Conservation (phyloP, 2,329 filamentous ascomycete genomes). For the Colletotrichum cordylinicola region DNA sequence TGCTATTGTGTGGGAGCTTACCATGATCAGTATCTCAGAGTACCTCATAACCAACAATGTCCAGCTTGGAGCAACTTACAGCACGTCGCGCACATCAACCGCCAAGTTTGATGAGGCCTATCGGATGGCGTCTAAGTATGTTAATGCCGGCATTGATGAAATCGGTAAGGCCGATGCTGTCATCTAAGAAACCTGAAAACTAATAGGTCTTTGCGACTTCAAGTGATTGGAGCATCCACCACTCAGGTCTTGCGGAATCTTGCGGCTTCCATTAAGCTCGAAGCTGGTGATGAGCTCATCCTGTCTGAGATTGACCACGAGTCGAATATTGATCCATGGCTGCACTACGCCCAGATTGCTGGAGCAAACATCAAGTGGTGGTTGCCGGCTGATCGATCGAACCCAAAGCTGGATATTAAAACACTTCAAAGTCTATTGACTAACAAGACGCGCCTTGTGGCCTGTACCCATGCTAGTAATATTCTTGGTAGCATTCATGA, state of each 20-base stretch:
- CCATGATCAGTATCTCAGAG: conserved; percentile 55
- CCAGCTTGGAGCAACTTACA: conserved; percentile 76
- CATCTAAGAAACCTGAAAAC: neutral
- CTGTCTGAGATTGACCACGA: conserved; percentile 78
- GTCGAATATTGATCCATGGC: conserved; percentile 77
- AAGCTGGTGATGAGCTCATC: conserved; percentile 68
- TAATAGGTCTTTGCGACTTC: neutral
- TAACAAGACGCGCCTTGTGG: conserved; percentile 68
- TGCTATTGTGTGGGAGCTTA: conserved; percentile 39
- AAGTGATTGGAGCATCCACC: conserved; percentile 72
- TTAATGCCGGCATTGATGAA: conserved; percentile 70
- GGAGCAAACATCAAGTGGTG: conserved; percentile 74
- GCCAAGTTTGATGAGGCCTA: conserved; percentile 64
- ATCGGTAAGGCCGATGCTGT: conserved; percentile 39
- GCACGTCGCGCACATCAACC: conserved; percentile 62
- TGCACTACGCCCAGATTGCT: conserved; percentile 67
- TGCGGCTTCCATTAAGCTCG: conserved; percentile 57
- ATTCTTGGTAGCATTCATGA: conserved; percentile 75
- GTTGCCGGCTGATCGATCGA: conserved; percentile 54
- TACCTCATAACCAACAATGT: conserved; percentile 75
- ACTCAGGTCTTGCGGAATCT: conserved; percentile 80
- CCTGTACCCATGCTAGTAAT: conserved; percentile 77
- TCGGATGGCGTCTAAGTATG: conserved; percentile 69
- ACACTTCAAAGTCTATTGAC: neutral
- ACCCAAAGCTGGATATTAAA: conserved; percentile 52